Evolutionary conservation across 2,329 filamentous ascomycete genomes (phyloP).

Genomic region (Emergomyces orientalis): DNA sequence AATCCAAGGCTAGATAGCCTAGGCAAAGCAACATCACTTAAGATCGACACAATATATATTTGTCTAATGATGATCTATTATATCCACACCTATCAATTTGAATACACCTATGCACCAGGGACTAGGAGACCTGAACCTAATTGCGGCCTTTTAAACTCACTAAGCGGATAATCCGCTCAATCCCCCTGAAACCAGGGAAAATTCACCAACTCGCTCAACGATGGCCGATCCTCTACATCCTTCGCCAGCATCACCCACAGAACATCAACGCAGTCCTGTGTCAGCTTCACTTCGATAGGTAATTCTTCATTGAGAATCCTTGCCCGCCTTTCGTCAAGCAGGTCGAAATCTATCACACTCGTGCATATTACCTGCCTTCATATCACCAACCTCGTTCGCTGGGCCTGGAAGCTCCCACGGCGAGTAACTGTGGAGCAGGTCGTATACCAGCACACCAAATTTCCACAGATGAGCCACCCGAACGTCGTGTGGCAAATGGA

Average conservation of each 20-base stretch:
- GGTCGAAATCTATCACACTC: conserved; percentile 6
- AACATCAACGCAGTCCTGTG: too few species aligned
- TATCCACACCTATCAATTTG: too few species aligned
- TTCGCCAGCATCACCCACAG: conserved; percentile 21
- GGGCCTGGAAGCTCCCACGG: too few species aligned
- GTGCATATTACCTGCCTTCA: neutral
- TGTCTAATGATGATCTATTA: too few species aligned
- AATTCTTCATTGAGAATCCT: conserved; percentile 23
- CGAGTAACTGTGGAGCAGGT: too few species aligned
- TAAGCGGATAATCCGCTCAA: conserved; percentile 12
- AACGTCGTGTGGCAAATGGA: too few species aligned
- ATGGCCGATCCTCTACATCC: too few species aligned
- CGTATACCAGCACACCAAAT: too few species aligned
- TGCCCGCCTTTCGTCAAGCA: conserved; percentile 13
- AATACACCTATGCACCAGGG: too few species aligned
- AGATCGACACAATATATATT: too few species aligned
- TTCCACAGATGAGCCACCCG: too few species aligned
- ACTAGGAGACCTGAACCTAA: neutral
- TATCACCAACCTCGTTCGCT: too few species aligned
- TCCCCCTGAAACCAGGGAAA: conserved; percentile 25
- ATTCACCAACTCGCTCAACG: conserved; percentile 17
- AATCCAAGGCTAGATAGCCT: neutral
- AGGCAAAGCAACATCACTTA: neutral
- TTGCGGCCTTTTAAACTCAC: neutral
- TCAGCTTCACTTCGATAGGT: conserved; percentile 21